Percentiles rank a stretch among this genome's conserved stretches.
Conservation (phyloP, 495 filamentous ascomycete genomes). For the Penicillium flavigenum region DNA sequence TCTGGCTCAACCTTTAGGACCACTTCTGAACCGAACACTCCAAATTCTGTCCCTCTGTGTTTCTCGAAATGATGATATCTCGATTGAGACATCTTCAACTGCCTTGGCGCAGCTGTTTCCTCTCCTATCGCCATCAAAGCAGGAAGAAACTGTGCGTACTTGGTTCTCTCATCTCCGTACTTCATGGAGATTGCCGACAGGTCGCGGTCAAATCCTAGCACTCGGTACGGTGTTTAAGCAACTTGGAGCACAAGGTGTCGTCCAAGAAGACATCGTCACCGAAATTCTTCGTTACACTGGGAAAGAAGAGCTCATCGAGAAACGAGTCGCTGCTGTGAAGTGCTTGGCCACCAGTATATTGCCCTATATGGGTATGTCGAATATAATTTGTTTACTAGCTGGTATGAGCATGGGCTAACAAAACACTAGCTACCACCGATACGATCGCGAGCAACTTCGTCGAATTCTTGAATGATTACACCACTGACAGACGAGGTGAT, state of each 20-base stretch:
- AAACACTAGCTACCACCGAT: slow-evolving; percentile 25
- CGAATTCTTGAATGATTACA: slow-evolving; percentile 78
- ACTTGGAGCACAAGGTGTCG: slow-evolving; percentile 21
- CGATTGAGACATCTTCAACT: slow-evolving; percentile 47
- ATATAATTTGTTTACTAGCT: background rate
- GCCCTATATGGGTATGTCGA: slow-evolving; percentile 39
- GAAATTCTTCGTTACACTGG: slow-evolving; percentile 39
- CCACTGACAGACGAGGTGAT: slow-evolving; percentile 81
- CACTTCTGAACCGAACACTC: slow-evolving; percentile 38
- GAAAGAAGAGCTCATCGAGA: slow-evolving; percentile 54
- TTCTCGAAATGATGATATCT: slow-evolving; percentile 46
- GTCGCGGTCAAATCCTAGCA: slow-evolving; percentile 46
- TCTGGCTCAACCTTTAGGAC: slow-evolving; percentile 18
- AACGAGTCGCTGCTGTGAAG: slow-evolving; percentile 58
- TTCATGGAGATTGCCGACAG: slow-evolving; percentile 41
- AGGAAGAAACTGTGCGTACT: slow-evolving; percentile 33
- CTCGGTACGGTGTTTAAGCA: slow-evolving; percentile 43
- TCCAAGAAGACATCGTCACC: slow-evolving; percentile 31
- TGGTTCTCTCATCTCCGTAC: slow-evolving; percentile 42
- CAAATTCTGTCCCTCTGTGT: slow-evolving; percentile 45
- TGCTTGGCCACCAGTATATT: slow-evolving; percentile 54
- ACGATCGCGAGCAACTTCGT: slow-evolving; percentile 36
- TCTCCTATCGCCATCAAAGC: slow-evolving; percentile 34
- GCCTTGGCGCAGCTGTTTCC: slow-evolving; percentile 46
- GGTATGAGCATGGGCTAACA: slow-evolving; percentile 16